Conservation (phyloP, 495 filamentous ascomycete species). For the Talaromyces ruber region DNA sequence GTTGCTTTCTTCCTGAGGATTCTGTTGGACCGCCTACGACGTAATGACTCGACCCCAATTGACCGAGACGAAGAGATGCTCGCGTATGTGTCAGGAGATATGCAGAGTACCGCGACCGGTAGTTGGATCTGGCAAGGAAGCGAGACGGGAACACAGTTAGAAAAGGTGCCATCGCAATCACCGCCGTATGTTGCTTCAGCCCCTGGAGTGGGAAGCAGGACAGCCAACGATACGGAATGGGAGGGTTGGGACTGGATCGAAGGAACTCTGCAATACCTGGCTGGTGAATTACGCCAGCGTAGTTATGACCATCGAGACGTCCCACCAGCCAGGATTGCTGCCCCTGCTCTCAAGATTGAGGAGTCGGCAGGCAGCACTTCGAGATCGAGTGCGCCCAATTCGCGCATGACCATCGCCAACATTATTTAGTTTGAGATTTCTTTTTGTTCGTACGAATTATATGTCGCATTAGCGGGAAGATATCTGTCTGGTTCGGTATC, state of each 20-base stretch:
- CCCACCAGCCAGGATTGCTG: slow-evolving; percentile 9
- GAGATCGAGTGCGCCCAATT: slow-evolving; percentile 29
- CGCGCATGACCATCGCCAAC: slow-evolving; percentile 72
- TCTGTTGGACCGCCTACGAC: slow-evolving; percentile 49
- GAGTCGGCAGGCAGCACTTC: slow-evolving; percentile 29
- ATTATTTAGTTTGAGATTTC: slow-evolving; percentile 42
- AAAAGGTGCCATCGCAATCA: slow-evolving; percentile 14
- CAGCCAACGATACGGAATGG: slow-evolving; percentile 26
- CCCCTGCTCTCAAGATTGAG: slow-evolving; percentile 16
- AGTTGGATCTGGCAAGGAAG: slow-evolving; percentile 82
- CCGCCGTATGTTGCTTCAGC: slow-evolving; percentile 6
- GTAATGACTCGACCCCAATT: slow-evolving; percentile 41
- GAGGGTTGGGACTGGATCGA: slow-evolving; percentile 48
- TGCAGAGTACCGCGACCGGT: slow-evolving; percentile 73
- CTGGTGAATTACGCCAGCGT: slow-evolving; percentile 27
- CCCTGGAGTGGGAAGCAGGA: neutral
- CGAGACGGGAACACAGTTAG: slow-evolving; percentile 39
- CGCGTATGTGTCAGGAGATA: slow-evolving; percentile 79
- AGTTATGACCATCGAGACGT: slow-evolving; percentile 12
- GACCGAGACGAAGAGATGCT: slow-evolving; percentile 87
- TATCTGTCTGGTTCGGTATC: neutral
- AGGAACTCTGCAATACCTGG: slow-evolving; percentile 36
- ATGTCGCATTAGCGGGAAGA: neutral
- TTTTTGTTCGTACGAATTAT: neutral
- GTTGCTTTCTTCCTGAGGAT: slow-evolving; percentile 72